These are phyloP conservation scores for Isabelozyma rhagii DNA, from an alignment of 805 yeast genomes.

Conservation along the genomic window DNA sequence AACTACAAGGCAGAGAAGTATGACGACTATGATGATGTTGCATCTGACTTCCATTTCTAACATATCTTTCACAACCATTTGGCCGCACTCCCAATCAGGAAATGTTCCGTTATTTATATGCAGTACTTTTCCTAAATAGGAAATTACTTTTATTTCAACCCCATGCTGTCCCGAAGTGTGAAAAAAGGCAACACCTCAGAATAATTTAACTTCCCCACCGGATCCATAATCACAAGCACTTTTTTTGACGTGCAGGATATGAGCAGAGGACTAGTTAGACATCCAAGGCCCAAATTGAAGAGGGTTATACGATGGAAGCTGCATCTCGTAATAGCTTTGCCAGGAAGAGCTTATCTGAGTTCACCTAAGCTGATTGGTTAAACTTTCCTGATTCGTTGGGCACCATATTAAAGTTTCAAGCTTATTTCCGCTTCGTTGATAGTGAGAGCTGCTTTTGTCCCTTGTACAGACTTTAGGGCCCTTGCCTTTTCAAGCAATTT, in stretches of 20 bases:
- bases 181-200: not conserved
- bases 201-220: not conserved
- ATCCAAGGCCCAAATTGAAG: no score
- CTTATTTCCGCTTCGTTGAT: no score
- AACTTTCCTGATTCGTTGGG: no score
- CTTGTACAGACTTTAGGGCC: not conserved
- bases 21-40: conserved; percentile 12
- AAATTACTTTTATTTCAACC: not conserved
- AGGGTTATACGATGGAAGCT: no score
- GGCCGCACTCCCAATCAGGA: not conserved
- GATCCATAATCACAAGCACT: not conserved
- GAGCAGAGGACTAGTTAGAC: no score
- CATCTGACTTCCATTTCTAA: conserved; percentile 22
- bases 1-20: conserved; percentile 4
- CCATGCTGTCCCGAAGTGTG: not conserved
- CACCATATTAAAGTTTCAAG: no score
- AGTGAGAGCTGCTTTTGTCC: no score
- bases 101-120: not conserved
- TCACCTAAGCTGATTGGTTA: no score
- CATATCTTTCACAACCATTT: not conserved
- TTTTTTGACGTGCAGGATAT: no score
- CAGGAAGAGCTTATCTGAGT: no score
- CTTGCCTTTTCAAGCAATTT: not conserved
- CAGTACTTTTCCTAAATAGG: not conserved
- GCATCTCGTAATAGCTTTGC: no score